Conservation (phyloP, 805 yeast genomes). For the Saturnispora silvae region DNA sequence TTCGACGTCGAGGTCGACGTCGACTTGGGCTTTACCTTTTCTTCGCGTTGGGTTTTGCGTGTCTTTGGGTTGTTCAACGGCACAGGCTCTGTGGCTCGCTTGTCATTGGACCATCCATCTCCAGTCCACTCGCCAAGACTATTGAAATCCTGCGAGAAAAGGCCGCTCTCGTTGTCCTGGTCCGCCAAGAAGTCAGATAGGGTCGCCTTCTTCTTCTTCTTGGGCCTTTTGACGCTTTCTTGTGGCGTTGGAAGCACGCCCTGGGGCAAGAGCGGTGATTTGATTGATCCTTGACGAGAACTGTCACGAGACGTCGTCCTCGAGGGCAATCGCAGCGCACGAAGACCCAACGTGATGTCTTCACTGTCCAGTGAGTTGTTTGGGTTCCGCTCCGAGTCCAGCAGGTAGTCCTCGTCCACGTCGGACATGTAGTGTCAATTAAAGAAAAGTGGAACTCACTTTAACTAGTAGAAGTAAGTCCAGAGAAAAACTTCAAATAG, state of each 20-base stretch:
- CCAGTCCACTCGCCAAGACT: too few relatives aligned
- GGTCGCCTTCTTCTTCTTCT: too few relatives aligned
- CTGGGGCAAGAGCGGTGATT: constrained; percentile 5
- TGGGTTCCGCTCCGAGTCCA: constrained; percentile 4
- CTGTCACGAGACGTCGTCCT: constrained; percentile 5
- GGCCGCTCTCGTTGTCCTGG: background rate
- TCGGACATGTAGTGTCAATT: constrained; percentile 1
- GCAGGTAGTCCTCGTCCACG: background rate
- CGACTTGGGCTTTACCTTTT: too few relatives aligned
- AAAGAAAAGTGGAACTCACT: too few relatives aligned
- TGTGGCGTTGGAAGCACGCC: background rate
- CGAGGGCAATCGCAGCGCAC: constrained; percentile 5
- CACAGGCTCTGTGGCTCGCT: background rate
- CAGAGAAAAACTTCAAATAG: too few relatives aligned
- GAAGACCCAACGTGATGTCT: constrained; percentile 4
- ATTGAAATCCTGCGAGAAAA: too few relatives aligned
- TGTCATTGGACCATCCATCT: too few relatives aligned
- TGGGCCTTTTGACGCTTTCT: background rate
- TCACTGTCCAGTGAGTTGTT: constrained; percentile 2
- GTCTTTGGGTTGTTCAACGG: background rate
- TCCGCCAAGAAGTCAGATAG: background rate
- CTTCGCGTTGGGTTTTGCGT: too few relatives aligned
- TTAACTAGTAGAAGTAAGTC: too few relatives aligned
- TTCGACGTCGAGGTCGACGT: too few relatives aligned
- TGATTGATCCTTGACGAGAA: constrained; percentile 4